Percentiles rank a stretch among this genome's conserved stretches.
Conservation (phyloP, 495 filamentous ascomycete genomes). For the Neurospora sp. region DNA sequence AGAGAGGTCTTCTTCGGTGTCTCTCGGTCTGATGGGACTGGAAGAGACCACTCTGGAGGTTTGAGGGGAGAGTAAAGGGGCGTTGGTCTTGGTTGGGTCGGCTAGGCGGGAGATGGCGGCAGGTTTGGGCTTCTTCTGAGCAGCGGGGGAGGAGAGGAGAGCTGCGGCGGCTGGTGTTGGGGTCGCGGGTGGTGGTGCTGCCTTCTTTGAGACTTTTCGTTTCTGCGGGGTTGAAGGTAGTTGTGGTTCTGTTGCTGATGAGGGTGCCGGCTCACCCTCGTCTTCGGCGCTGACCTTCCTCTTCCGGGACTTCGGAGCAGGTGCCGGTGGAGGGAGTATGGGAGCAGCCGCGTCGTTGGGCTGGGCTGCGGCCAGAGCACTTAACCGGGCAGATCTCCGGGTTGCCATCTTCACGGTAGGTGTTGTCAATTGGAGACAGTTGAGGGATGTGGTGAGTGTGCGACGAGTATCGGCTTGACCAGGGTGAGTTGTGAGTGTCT, state of each 20-base stretch:
- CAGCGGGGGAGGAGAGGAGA: slow-evolving; percentile 23
- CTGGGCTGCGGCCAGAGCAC: slow-evolving; percentile 26
- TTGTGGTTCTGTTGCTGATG: slow-evolving; percentile 1
- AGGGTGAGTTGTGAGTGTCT: not conserved
- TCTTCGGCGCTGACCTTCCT: slow-evolving; percentile 23
- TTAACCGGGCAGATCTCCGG: slow-evolving; percentile 49
- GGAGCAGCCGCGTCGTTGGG: slow-evolving; percentile 6
- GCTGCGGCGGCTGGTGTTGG: slow-evolving; percentile 28
- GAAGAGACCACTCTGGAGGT: slow-evolving; percentile 60
- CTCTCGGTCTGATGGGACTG: slow-evolving; percentile 17
- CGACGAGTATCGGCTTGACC: not conserved
- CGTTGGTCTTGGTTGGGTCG: slow-evolving; percentile 50
- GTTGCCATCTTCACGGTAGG: slow-evolving; percentile 37
- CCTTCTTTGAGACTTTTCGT: slow-evolving; percentile 16
- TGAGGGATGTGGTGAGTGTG: not conserved
- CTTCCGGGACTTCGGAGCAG: slow-evolving; percentile 19
- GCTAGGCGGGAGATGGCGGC: slow-evolving; percentile 36
- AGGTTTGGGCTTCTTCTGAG: slow-evolving; percentile 22
- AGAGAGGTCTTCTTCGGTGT: slow-evolving; percentile 32
- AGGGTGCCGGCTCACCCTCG: not conserved
- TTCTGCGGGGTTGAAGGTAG: slow-evolving; percentile 26
- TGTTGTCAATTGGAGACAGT: not conserved
- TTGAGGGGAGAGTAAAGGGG: slow-evolving; percentile 67
- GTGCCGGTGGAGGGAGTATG: slow-evolving; percentile 10
- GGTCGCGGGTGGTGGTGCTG: slow-evolving; percentile 20